Conservation (phyloP, 2,329 filamentous ascomycete genomes). For the Talaromyces sp. region DNA sequence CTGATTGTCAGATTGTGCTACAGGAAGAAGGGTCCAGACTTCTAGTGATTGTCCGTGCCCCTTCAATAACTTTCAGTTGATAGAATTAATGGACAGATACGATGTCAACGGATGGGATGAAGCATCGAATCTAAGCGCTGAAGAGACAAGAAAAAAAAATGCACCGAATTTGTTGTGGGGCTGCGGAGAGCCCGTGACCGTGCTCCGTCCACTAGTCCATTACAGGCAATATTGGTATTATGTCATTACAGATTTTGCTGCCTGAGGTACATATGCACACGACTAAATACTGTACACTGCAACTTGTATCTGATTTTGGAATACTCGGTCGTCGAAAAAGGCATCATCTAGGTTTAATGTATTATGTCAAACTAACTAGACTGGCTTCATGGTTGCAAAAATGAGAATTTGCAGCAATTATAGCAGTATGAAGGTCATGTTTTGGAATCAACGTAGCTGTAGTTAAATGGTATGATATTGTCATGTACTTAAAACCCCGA, state of each 20-base stretch:
- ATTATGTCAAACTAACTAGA: too few species aligned
- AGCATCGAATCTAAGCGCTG: conserved; percentile 10
- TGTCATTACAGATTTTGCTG: conserved; percentile 12
- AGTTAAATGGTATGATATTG: too few species aligned
- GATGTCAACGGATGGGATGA: conserved; percentile 21
- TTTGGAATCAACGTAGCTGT: too few species aligned
- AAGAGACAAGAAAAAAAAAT: conserved; percentile 5
- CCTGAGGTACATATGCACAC: conserved; percentile 1
- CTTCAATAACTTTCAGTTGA: conserved; percentile 4
- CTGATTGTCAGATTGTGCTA: not conserved
- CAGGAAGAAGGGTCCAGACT: not conserved
- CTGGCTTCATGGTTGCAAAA: too few species aligned
- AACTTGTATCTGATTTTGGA: too few species aligned
- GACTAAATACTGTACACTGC: not conserved
- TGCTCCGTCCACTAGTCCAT: conserved; percentile 11
- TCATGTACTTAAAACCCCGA: not conserved
- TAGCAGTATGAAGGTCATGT: too few species aligned
- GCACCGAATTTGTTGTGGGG: conserved; percentile 22
- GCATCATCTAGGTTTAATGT: too few species aligned
- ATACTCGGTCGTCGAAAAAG: too few species aligned
- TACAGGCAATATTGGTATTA: conserved; percentile 16
- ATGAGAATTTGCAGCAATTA: too few species aligned
- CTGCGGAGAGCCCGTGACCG: conserved; percentile 30
- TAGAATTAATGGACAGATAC: conserved; percentile 9
- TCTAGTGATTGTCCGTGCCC: not conserved